Conservation (phyloP, 2,329 filamentous ascomycete genomes). For the Leptographium flavum region DNA sequence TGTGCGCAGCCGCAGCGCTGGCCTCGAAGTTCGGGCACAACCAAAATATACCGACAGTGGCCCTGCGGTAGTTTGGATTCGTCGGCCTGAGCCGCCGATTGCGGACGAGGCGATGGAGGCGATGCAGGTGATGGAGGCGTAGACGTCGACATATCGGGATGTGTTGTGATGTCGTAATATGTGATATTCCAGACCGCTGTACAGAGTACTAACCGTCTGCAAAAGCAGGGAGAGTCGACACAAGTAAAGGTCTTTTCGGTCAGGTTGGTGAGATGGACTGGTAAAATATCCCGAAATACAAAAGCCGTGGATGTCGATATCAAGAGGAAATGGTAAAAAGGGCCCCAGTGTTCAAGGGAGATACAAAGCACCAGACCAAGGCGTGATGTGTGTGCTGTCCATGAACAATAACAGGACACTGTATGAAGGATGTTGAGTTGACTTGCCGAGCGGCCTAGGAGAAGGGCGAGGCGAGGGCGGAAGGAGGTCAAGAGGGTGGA, state of each 20-base stretch:
- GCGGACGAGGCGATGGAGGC: constrained; percentile 16
- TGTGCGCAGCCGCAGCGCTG: constrained; percentile 44
- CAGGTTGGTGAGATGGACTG: too few relatives aligned
- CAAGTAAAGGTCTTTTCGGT: too few relatives aligned
- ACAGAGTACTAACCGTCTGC: too few relatives aligned
- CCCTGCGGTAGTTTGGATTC: constrained; percentile 38
- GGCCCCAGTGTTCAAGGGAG: neutral
- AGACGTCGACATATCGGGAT: constrained; percentile 6
- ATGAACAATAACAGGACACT: neutral
- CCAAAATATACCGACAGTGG: constrained; percentile 44
- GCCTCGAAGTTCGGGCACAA: constrained; percentile 41
- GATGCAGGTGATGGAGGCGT: constrained; percentile 18
- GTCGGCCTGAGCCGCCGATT: constrained; percentile 17
- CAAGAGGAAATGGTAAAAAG: neutral
- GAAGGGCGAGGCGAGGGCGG: neutral
- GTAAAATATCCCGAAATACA: neutral
- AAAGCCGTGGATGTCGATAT: neutral
- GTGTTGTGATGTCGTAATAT: too few relatives aligned
- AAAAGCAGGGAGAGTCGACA: too few relatives aligned
- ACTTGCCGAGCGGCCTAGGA: neutral
- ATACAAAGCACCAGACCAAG: neutral
- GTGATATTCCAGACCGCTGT: too few relatives aligned
- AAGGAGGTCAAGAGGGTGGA: neutral
- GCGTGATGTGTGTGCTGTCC: neutral
- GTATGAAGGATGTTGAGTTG: too few relatives aligned